A percentile compares a stretch with the other conserved stretches of the same genome.
These are phyloP conservation scores for Agaricus blazei DNA, from an alignment of 768 basidiomycete genomes.

Conservation along the genomic window DNA sequence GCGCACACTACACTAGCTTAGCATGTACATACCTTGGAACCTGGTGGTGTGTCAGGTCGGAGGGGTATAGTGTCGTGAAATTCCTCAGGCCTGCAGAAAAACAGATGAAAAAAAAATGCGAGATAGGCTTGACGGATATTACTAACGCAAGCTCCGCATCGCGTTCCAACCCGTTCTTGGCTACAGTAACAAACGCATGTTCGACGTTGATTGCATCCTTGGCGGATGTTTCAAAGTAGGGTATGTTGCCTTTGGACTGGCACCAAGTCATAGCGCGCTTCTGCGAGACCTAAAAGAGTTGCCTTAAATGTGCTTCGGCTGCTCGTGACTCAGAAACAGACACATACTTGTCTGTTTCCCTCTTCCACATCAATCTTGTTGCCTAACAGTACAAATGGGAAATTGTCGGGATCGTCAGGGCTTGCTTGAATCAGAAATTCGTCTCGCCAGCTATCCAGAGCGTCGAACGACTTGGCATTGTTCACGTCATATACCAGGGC, in stretches of 20 bases:
- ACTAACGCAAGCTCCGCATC: conserved; percentile 60
- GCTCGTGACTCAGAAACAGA: conserved; percentile 14
- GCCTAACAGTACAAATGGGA: conserved; percentile 97
- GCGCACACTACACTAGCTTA: background rate
- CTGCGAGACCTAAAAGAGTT: conserved; percentile 76
- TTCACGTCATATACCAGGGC: conserved; percentile 99
- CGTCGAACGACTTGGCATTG: conserved; percentile 97
- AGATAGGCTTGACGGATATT: background rate
- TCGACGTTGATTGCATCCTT: conserved; percentile 99
- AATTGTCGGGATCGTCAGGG: conserved; percentile 98
- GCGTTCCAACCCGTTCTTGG: conserved; percentile 97
- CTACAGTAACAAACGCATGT: conserved; percentile 98
- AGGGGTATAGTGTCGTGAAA: conserved; percentile 8
- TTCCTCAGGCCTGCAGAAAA: conserved; percentile 3
- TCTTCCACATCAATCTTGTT: conserved; percentile 99
- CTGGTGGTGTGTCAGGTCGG: conserved; percentile 8
- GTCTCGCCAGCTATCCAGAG: conserved; percentile 98
- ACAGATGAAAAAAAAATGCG: background rate
- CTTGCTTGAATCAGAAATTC: conserved; percentile 99
- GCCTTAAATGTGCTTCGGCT: background rate
- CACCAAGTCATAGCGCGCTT: conserved; percentile 99
- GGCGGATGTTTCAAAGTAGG: conserved; percentile 99
- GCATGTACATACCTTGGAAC: conserved; percentile 1
- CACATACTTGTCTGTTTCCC: conserved; percentile 84
- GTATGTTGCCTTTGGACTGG: conserved; percentile 98